These are phyloP conservation scores for Dendrothele bispora DNA, from an alignment of 768 basidiomycete genomes.

Conservation along the genomic window DNA sequence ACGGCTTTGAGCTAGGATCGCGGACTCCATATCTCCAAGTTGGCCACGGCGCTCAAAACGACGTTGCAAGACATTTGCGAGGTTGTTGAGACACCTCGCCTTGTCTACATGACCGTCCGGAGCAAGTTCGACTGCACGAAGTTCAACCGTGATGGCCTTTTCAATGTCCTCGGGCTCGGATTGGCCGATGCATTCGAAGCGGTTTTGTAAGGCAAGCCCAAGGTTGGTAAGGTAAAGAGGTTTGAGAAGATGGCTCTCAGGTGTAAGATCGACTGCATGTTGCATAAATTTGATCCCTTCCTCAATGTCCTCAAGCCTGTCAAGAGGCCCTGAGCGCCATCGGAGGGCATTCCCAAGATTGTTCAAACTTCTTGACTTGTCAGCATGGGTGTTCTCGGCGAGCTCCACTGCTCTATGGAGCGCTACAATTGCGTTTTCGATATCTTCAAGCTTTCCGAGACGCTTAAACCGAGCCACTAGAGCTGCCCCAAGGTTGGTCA, in stretches of 20 bases:
- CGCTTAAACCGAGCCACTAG: slow-evolving; percentile 8
- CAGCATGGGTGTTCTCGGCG: neutral
- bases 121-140: slow-evolving; percentile 8
- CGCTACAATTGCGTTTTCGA: slow-evolving; percentile 1
- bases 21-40: neutral
- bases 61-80: slow-evolving; percentile 1
- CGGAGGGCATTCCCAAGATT: no score
- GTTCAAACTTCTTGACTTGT: slow-evolving; percentile 4
- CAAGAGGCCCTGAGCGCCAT: no score
- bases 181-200: slow-evolving; percentile 9
- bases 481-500: slow-evolving; percentile 1
- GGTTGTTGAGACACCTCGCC: slow-evolving; percentile 7
- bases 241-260: slow-evolving; percentile 9
- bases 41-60: slow-evolving; percentile 10
- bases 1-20: neutral
- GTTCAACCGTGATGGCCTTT: slow-evolving; percentile 4
- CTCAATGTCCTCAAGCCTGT: neutral
- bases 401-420: neutral
- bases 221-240: slow-evolving; percentile 4
- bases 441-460: slow-evolving; percentile 3
- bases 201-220: slow-evolving; percentile 2
- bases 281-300: neutral
- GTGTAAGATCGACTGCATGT: slow-evolving; percentile 10
- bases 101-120: slow-evolving; percentile 13
- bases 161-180: slow-evolving; percentile 7